Evolutionary conservation across 495 filamentous ascomycete genomes (phyloP).

Genomic region (Trichoderma reesei): DNA sequence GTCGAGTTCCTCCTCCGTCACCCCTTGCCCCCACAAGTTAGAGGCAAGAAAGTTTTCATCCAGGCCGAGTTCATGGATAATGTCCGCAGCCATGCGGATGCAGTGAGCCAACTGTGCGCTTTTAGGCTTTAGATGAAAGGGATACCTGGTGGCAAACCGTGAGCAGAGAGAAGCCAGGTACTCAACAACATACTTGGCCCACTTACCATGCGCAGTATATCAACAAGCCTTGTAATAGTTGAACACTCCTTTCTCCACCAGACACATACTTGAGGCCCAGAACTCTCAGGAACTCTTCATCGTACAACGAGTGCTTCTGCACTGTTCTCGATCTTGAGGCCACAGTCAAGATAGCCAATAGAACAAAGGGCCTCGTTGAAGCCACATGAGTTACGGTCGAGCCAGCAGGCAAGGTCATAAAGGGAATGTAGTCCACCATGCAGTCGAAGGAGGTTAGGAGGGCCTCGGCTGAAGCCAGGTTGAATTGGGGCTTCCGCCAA

Average conservation of each 20-base stretch:
- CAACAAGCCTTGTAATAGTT: constrained; percentile 34
- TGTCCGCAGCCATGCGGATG: constrained; percentile 35
- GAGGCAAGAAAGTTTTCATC: constrained; percentile 20
- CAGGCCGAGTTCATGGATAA: constrained; percentile 34
- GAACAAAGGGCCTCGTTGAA: constrained; percentile 29
- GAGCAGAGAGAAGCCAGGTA: not conserved
- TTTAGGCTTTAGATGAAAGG: constrained; percentile 36
- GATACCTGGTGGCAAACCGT: constrained; percentile 25
- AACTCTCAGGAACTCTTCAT: constrained; percentile 40
- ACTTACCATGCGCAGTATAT: constrained; percentile 37
- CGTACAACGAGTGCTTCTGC: constrained; percentile 36
- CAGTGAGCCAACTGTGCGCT: constrained; percentile 34
- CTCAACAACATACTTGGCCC: not conserved
- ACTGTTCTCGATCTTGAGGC: constrained; percentile 29
- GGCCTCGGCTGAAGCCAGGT: constrained; percentile 32
- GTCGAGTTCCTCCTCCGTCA: constrained; percentile 20
- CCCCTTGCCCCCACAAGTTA: not conserved
- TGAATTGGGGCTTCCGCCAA: constrained; percentile 38
- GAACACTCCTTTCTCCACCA: constrained; percentile 34
- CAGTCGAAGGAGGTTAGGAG: constrained; percentile 26
- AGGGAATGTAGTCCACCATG: constrained; percentile 34
- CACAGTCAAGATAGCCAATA: constrained; percentile 34
- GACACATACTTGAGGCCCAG: constrained; percentile 38
- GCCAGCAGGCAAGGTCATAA: constrained; percentile 23
- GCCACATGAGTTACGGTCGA: constrained; percentile 29